Evolutionary conservation across 768 basidiomycete genomes (phyloP), one percentile per base, ranked within the genome.

Genomic region (Suillus cothurnatus): DNA sequence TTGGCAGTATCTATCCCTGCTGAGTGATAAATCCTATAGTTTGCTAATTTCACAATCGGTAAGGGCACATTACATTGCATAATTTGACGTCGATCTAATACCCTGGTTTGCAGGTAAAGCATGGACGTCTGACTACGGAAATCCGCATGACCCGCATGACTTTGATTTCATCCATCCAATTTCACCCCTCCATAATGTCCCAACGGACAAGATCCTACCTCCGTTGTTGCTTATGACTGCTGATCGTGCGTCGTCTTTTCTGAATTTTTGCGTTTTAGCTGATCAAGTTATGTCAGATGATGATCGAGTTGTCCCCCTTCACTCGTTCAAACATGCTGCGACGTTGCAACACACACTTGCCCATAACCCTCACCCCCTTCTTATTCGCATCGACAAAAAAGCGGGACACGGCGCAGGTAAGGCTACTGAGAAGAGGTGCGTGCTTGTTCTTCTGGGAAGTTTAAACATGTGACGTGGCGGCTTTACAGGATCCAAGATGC

Each of bases 151-250:
- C 64, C 82, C 92, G 4, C 80, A 87, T 15, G 92, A 92, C 68
- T 95, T 95, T 70, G 93, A 95, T 78, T 94, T 91, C 78, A 92
- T 94, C 68, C 82, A 86, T 72, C 89, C 88, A 2, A 84, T 91
- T 65, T 94, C 93, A 12, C 93, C 93, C 0, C 70, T 95, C 34
- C 93, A 95, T 74, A 94, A 91, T 68, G 81, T 94, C n/a, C 83
- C 88, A 49, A 79, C 78, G 55, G 79, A 84, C 69, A 86, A 81
- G 73, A 76, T 81, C 6, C 78, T 91, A 52, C 93, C 93, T 1
- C 86, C 93, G 0, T 80, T 82, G n/a, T 72, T 94, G 64, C 80
- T 95, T n/a, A 78, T 90, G 72, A 93, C 92, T n/a, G 91, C 90
- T 21, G 92, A 92, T 74, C 91, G 90, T 93, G 74, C 68, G 90